Percentiles rank a stretch among this genome's conserved stretches.
Conservation (phyloP, 306 rosid genomes). For the Gleditsia sinensis region DNA sequence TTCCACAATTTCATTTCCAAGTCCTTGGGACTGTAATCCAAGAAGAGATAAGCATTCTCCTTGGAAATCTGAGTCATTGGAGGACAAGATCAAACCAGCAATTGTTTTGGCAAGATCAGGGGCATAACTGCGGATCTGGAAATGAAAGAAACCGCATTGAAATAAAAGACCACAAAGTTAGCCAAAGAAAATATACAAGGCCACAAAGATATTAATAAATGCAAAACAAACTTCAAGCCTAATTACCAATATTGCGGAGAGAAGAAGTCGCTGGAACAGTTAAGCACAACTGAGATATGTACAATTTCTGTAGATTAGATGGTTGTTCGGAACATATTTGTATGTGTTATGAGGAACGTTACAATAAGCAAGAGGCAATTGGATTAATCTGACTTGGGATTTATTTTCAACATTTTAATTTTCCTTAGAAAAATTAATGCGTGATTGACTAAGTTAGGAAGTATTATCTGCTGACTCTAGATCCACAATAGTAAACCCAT, state of each 20-base stretch:
- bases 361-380: constrained; percentile 4
- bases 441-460: constrained; percentile 4
- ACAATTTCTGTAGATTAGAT: constrained; percentile 1
- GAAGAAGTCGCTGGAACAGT: not conserved
- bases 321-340: not conserved
- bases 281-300: not conserved
- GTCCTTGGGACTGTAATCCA: constrained; percentile 64
- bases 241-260: not conserved
- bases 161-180: not conserved
- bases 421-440: not conserved
- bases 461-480: constrained; percentile 14
- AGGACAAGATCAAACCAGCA: constrained; percentile 76
- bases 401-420: constrained; percentile 9
- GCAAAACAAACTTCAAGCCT: constrained; percentile 10
- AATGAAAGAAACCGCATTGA: constrained; percentile 25
- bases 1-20: constrained; percentile 56
- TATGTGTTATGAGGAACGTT: constrained; percentile 4
- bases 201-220: constrained; percentile 8
- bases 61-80: constrained; percentile 67
- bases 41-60: constrained; percentile 82
- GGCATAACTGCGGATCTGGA: constrained; percentile 73
- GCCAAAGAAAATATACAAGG: not conserved
- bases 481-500: not conserved
- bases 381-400: not conserved
- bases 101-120: constrained; percentile 88